Base-by-base conservation (phyloP, 2,329 filamentous ascomycete species). In the Raffaelea arxii region DNA sequence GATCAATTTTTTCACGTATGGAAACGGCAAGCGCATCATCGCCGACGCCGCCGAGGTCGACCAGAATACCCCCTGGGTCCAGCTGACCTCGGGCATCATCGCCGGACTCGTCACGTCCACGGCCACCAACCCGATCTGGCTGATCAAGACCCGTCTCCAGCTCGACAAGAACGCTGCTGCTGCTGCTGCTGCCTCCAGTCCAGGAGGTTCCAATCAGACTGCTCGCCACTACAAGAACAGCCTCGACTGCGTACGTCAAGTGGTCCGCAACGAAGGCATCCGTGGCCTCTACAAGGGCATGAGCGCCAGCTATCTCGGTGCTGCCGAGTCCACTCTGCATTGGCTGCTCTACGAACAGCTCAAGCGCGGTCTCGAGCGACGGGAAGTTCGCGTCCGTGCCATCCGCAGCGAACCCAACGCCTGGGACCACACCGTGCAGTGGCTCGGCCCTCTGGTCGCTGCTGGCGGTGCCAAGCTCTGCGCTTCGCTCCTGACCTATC, bases 321-420 rank as follows among this genome's bases (percentile, higher is more conserved):
- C 94, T 19, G 84, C 84, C 3, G 91, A 96, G 70, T 90, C 83
- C 54, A 92, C 90, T 5, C 65, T 95, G 57, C 90, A 97, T 63
- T 95, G 89, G 89, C 82, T 94, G 58, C 68, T 96, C 56, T 97
- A 96, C 65, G 90, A 97, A 68, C 84, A 90, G 63, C 81, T 94
- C 72, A 97, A 96, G 74, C 70, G 77, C 22, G 71, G 72, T n/a
- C 68, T 96, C 27, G 77, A 75, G 40, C 66, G 68, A 39, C 71
- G 88, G 49, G 83, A 85, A 62, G 73, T 72, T 56, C 68, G 65
- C 44, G 72, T 78, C 42, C 71, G 61, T 51, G 66, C 53, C 55
- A 80, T 63, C 68, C 83, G 84, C 2, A 71, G 80, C 39, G 68
- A 75, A 32, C 81, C 77, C 62, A 86, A 69, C 4, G 65, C 71